A percentile compares a stretch with the other conserved stretches of the same genome.
Conservation (phyloP, 768 basidiomycete genomes). For the Boletus fagicola region DNA sequence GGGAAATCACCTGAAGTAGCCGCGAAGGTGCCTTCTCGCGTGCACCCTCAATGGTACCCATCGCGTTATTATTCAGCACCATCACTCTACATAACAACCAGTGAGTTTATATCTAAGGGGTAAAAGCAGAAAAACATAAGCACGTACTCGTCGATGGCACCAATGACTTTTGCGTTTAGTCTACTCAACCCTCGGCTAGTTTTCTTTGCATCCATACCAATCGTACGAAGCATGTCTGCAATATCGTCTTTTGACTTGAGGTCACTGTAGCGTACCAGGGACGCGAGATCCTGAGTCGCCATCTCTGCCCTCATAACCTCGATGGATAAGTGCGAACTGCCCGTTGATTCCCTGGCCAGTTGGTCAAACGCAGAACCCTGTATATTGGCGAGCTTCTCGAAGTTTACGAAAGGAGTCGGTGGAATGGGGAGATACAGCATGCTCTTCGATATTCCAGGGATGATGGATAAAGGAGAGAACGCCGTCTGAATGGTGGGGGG, state of each 20-base stretch:
- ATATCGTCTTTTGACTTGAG: slow-evolving; percentile 59
- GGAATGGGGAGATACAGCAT: slow-evolving; percentile 38
- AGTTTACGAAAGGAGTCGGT: slow-evolving; percentile 47
- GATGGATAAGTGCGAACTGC: slow-evolving; percentile 58
- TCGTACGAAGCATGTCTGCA: slow-evolving; percentile 48
- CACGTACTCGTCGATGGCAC: slow-evolving; percentile 70
- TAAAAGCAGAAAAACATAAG: slow-evolving; percentile 15
- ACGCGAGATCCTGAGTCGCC: slow-evolving; percentile 66
- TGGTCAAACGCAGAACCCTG: slow-evolving; percentile 64
- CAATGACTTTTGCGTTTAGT: slow-evolving; percentile 64
- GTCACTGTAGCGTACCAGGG: slow-evolving; percentile 61
- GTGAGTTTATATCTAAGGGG: not conserved
- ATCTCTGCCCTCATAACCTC: slow-evolving; percentile 77
- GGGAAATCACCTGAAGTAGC: slow-evolving; percentile 39
- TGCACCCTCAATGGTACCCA: slow-evolving; percentile 50
- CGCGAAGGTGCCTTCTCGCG: slow-evolving; percentile 27
- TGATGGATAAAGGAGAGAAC: slow-evolving; percentile 56
- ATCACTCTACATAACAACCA: slow-evolving; percentile 49
- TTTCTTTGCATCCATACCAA: slow-evolving; percentile 60
- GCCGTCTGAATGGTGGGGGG: slow-evolving; percentile 44
- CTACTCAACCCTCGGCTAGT: slow-evolving; percentile 59
- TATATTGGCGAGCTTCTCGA: slow-evolving; percentile 55
- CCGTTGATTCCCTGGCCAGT: slow-evolving; percentile 56
- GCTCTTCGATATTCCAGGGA: slow-evolving; percentile 57
- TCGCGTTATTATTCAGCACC: slow-evolving; percentile 71